These are phyloP conservation scores for Pleochaeta shiraiana DNA, from an alignment of 2,329 filamentous ascomycete genomes.

Conservation along the genomic window DNA sequence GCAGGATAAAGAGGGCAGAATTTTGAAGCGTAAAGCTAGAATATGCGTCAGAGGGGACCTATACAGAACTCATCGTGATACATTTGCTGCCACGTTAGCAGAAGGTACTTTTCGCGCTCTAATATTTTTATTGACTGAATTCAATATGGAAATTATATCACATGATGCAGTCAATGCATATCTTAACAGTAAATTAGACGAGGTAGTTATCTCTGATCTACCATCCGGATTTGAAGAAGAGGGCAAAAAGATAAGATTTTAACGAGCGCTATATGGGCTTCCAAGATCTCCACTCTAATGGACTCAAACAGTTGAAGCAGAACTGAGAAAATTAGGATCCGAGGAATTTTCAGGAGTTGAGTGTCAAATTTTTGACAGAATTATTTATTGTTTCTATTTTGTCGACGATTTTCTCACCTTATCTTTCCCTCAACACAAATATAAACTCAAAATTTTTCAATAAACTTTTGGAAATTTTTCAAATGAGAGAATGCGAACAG, in stretches of 20 bases:
- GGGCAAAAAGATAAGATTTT: neutral
- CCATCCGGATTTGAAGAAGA: neutral
- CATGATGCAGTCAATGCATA: neutral
- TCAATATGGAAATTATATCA: neutral
- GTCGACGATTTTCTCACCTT: neutral
- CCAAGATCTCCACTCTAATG: neutral
- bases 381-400: neutral
- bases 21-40: neutral
- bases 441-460: neutral
- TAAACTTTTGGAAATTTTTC: neutral
- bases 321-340: neutral
- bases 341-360: neutral
- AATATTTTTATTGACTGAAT: neutral
- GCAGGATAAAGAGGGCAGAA: neutral
- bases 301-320: neutral
- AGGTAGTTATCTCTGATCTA: neutral
- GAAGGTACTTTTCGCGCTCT: neutral
- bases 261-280: neutral
- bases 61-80: neutral
- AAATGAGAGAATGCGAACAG: neutral
- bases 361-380: neutral
- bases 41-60: slow-evolving; percentile 1
- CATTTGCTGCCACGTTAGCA: neutral
- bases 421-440: neutral
- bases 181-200: neutral